Percentiles rank a stretch among this genome's conserved stretches.
Conservation (phyloP, 1,139 yeast genomes). For the Yamadazyma conglobata region DNA sequence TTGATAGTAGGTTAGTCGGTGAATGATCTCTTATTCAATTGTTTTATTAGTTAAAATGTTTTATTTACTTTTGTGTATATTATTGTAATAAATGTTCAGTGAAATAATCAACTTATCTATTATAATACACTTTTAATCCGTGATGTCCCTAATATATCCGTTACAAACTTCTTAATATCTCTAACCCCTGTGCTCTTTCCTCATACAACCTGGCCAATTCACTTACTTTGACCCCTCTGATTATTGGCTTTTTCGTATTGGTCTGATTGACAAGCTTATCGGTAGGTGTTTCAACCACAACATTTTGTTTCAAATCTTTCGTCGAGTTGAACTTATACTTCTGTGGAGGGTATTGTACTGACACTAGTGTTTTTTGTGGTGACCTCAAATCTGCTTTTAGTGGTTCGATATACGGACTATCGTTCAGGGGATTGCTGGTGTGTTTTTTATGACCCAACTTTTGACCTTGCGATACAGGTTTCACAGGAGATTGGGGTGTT, state of each 20-base stretch:
- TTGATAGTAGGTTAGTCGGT: constrained; percentile 47
- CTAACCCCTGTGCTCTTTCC: constrained; percentile 52
- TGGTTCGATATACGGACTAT: no score
- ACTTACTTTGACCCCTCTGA: constrained; percentile 52
- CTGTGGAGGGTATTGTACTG: constrained; percentile 39
- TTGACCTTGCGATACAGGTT: no score
- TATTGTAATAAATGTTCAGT: constrained; percentile 13
- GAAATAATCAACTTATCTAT: no score
- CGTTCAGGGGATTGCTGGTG: no score
- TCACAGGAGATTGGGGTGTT: constrained; percentile 2
- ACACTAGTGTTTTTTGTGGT: constrained; percentile 8
- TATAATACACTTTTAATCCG: no score
- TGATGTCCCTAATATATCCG: constrained; percentile 1
- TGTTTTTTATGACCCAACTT: no score
- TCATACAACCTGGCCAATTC: constrained; percentile 55
- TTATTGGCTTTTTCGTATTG: constrained; percentile 38
- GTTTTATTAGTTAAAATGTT: constrained; percentile 5
- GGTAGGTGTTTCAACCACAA: constrained; percentile 3
- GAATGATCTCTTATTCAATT: constrained; percentile 22
- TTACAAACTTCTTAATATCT: constrained; percentile 36
- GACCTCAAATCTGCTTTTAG: background rate
- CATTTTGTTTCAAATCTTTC: constrained; percentile 4
- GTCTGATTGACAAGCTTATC: background rate
- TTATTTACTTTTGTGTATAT: constrained; percentile 10
- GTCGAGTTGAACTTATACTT: constrained; percentile 28